Conservation (phyloP, 2,329 filamentous ascomycete species). For the Trichoderma sp. region DNA sequence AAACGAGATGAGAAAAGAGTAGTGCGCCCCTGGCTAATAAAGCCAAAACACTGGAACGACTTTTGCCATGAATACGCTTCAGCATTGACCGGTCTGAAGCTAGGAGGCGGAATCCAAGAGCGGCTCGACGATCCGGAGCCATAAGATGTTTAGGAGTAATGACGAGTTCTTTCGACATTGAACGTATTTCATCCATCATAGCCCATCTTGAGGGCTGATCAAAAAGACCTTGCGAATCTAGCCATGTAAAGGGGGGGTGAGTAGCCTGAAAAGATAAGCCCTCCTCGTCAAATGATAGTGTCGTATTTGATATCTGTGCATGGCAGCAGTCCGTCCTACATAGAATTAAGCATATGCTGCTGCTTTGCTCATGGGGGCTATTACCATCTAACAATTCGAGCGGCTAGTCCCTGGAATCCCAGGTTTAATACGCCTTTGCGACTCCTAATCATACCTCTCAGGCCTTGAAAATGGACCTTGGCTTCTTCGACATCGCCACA, state of each 20-base stretch:
- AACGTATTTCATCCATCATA: neutral
- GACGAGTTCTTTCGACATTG: neutral
- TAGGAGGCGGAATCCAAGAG: constrained; percentile 1
- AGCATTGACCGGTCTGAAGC: neutral
- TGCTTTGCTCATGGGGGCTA: neutral
- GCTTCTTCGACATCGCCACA: constrained; percentile 2
- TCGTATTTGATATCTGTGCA: neutral
- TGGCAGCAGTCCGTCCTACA: constrained; percentile 13
- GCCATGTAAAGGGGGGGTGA: neutral
- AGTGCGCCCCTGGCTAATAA: constrained; percentile 1
- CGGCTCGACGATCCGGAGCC: neutral
- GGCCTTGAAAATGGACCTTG: neutral
- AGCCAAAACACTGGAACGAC: neutral
- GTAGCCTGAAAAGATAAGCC: neutral
- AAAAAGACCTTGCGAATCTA: neutral
- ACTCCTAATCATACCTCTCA: neutral
- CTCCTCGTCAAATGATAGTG: neutral
- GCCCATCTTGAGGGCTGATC: neutral
- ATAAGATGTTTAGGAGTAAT: neutral
- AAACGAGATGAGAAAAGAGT: neutral
- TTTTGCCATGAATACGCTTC: neutral
- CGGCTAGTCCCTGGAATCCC: neutral
- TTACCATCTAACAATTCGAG: constrained; percentile 13
- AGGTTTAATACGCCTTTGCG: neutral
- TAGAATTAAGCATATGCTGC: neutral